Percentiles rank a stretch among this genome's conserved stretches.
Evolutionary conservation across 371 early-diverging fungal genomes (phyloP).

Genomic region (Fennellomyces sp.): DNA sequence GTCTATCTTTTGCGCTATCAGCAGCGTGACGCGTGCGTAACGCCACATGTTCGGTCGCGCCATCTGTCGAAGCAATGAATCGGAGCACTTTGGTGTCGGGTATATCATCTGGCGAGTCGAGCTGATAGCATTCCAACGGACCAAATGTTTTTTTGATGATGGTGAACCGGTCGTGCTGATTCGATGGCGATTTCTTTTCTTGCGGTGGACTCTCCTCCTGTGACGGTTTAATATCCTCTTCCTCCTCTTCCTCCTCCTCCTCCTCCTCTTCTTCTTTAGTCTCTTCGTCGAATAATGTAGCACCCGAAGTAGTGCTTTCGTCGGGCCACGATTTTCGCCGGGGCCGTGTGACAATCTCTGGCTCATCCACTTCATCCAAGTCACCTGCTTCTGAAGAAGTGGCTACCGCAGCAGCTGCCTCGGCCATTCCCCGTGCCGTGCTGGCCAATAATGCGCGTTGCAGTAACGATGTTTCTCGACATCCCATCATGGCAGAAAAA

Average conservation of each 20-base stretch:
- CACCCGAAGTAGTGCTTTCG: constrained; percentile 12
- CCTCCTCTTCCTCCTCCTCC: constrained; percentile 2
- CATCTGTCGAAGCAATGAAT: constrained; percentile 37
- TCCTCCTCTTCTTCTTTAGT: constrained; percentile 3
- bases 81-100: constrained; percentile 36
- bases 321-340: constrained; percentile 26
- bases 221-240: constrained; percentile 3
- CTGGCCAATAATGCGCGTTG: constrained; percentile 40
- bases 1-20: constrained; percentile 14
- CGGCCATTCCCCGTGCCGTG: constrained; percentile 17
- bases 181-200: neutral
- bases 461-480: constrained; percentile 25
- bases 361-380: neutral
- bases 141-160: constrained; percentile 26
- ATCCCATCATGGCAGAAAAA: constrained; percentile 12
- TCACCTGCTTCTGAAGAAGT: constrained; percentile 6
- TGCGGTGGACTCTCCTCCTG: neutral
- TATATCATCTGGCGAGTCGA: constrained; percentile 35
- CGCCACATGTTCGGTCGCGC: constrained; percentile 33
- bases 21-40: constrained; percentile 31
- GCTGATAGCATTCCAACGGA: constrained; percentile 27
- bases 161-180: no score
- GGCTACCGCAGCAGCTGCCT: constrained; percentile 25
- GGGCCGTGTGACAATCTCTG: neutral
- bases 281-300: neutral